Evolutionary conservation across 225 moss, liverwort and hornwort species (phyloP), one percentile per base, ranked within the genome.

Genomic region (Thuidium tamariscinum): DNA sequence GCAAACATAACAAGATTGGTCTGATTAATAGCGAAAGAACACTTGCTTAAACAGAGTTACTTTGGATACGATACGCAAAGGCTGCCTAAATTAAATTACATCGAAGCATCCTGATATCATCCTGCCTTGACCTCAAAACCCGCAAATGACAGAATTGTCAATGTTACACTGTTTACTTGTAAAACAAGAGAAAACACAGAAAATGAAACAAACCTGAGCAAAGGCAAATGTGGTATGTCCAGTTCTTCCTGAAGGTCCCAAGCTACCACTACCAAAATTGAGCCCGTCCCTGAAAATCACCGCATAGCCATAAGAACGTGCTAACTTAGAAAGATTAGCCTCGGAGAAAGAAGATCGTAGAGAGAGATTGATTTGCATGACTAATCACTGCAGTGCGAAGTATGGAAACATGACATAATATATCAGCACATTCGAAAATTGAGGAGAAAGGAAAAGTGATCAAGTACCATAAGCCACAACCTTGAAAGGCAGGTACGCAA

Each of bases 381-480:
- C 13, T 48, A n/a, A 70, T 71, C 30, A 73, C 81, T 27, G 46
- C 34, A 54, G 23, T 21, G 39, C n/a, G 34, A 85, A 16, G 37
- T 37, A 41, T 41, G 68, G 48, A 68, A 80, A 73, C 60, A 85
- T 55, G 74, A 86, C 42, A 52, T 80, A 52, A 60, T 42, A 81
- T 34, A 73, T 44, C 57, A 80, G 81, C 67, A 81, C n/a, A 80
- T 88, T 82, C 63, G 83, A 42, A 65, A 81, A 80, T 77, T 42
- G 61, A 83, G 80, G 39, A 74, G 60, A 88, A 82, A 84, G 69
- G 84, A 69, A 76, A 85, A 71, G 41, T 82, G n/a, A 86, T 74
- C 67, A 83, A 65, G 70, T 93, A 93, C 93, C 93, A 57, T 93
- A 93, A 86, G 93, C 92, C 68, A 93, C 93, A 90, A 92, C 90